These are phyloP conservation scores for Stromatinia cepivora DNA, from an alignment of 2,329 filamentous ascomycete species.

Conservation along the genomic window DNA sequence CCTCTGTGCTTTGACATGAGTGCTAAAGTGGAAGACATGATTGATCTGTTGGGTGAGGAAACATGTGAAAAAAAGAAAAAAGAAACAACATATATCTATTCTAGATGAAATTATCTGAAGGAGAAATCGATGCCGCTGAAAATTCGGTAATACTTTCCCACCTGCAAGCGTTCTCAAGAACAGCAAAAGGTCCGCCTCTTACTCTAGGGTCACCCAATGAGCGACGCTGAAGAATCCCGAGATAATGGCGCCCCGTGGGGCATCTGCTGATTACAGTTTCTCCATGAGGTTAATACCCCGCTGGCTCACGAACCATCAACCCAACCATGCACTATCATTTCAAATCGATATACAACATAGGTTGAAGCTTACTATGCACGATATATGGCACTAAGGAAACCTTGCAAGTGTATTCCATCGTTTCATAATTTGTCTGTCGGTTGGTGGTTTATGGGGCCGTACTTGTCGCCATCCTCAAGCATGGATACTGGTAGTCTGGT, in stretches of 20 bases:
- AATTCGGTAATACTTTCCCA: background rate
- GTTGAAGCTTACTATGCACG: conserved; percentile 4
- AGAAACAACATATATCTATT: background rate
- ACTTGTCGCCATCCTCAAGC: background rate
- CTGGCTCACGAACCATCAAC: conserved; percentile 2
- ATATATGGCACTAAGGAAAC: conserved; percentile 14
- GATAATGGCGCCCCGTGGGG: background rate
- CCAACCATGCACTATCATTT: conserved; percentile 4
- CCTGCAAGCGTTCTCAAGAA: background rate
- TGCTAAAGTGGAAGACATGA: conserved; percentile 17
- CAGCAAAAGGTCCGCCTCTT: background rate
- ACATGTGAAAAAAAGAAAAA: background rate
- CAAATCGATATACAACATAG: background rate
- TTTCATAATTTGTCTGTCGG: background rate
- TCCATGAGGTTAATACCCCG: conserved; percentile 8
- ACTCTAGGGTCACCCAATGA: background rate
- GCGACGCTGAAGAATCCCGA: conserved; percentile 1
- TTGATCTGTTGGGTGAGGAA: conserved; percentile 2
- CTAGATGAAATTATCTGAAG: background rate
- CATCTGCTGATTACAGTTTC: background rate
- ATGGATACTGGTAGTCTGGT: too few species aligned
- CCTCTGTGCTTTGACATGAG: conserved; percentile 28
- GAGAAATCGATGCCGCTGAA: background rate
- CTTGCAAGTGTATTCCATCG: background rate
- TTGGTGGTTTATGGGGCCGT: background rate